A percentile compares a stretch with the other conserved stretches of the same genome.
Conservation (phyloP, 1,139 yeast genomes). For the Saccharomyces hybrid region DNA sequence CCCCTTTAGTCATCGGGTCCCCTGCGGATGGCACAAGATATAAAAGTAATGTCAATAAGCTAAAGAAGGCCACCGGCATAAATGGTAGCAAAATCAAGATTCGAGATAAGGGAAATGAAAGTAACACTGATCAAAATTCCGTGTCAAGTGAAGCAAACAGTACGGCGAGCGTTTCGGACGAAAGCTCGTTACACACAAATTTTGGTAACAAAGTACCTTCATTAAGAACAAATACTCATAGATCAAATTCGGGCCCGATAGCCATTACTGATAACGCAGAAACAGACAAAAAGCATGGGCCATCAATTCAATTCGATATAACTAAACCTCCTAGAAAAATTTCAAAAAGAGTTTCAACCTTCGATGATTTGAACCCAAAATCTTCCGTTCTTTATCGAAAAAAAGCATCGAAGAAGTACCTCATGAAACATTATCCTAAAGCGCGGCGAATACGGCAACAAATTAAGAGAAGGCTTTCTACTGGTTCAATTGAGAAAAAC, state of each 20-base stretch:
- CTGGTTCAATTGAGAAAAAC: conserved; percentile 9
- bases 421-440: conserved; percentile 15
- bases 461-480: conserved; percentile 17
- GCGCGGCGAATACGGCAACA: conserved; percentile 18
- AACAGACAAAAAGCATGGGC: conserved; percentile 6
- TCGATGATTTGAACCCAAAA: background rate
- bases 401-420: conserved; percentile 8
- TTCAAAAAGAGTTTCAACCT: background rate
- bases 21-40: conserved; percentile 53
- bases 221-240: background rate
- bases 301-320: conserved; percentile 25
- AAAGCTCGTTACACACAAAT: background rate
- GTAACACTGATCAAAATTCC: background rate
- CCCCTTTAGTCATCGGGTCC: conserved; percentile 70
- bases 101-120: background rate
- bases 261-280: background rate
- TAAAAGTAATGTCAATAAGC: background rate
- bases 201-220: background rate
- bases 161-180: background rate
- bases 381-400: conserved; percentile 2
- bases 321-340: conserved; percentile 18
- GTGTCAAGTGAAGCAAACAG: background rate
- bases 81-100: background rate
- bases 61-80: background rate
- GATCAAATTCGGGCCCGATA: background rate